phyloP scores from a whole-genome alignment of 2,329 filamentous ascomycete genomes.

The Penicillium sp. region DNA sequence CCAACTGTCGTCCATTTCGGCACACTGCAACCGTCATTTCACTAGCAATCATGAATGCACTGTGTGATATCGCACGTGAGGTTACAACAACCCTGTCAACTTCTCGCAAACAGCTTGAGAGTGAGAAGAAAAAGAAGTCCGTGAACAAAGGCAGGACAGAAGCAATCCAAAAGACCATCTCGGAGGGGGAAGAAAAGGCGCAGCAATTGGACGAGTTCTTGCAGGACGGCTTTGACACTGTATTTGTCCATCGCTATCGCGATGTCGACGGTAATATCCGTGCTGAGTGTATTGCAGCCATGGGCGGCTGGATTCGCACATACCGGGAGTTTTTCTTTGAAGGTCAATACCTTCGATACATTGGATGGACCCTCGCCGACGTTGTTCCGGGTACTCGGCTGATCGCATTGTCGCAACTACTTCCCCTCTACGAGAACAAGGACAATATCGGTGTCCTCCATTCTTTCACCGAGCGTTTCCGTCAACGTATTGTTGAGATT shows the following conservation, averaged over 20 bases:
- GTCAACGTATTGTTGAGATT: conserved; percentile 86
- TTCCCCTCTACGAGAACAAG: conserved; percentile 74
- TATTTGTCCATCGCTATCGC: conserved; percentile 94
- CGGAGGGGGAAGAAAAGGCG: conserved; percentile 68
- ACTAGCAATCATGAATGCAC: conserved; percentile 72
- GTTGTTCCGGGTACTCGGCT: conserved; percentile 69
- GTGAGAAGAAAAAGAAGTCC: conserved; percentile 68
- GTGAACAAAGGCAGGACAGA: conserved; percentile 77
- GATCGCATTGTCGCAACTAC: conserved; percentile 84
- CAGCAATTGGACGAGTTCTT: conserved; percentile 71
- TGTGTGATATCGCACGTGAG: conserved; percentile 72
- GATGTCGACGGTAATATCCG: conserved; percentile 90
- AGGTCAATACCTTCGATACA: conserved; percentile 83
- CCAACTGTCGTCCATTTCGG: conserved; percentile 81
- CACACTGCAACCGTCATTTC: conserved; percentile 90
- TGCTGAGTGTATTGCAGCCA: conserved; percentile 79
- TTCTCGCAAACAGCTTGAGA: conserved; percentile 74
- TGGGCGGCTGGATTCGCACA: conserved; percentile 84
- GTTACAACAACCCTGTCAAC: conserved; percentile 73
- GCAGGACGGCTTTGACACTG: conserved; percentile 83
- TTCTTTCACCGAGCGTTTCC: conserved; percentile 91
- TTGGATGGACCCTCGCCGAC: conserved; percentile 95
- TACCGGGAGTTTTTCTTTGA: conserved; percentile 89
- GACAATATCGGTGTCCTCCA: conserved; percentile 75
- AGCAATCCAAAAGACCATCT: conserved; percentile 70